A percentile compares a stretch with the other conserved stretches of the same genome.
These are phyloP conservation scores for Irineochytrium annulatum DNA, from an alignment of 192 early-diverging fungal species.

Conservation along the genomic window DNA sequence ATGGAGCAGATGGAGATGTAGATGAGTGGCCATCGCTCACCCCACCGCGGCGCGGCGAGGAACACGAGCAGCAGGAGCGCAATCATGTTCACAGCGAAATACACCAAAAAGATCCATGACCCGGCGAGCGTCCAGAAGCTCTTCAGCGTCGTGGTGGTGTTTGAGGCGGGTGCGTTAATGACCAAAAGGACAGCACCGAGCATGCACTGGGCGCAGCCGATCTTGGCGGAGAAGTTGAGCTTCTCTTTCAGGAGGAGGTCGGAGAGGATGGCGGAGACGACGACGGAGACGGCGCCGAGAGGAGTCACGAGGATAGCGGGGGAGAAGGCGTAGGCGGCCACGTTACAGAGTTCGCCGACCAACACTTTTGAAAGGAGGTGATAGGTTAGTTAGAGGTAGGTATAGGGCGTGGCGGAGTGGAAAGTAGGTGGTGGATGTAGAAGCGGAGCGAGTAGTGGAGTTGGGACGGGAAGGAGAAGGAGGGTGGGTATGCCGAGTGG, in stretches of 20 bases:
- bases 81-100: conserved; percentile 44
- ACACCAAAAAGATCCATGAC: conserved; percentile 40
- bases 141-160: conserved; percentile 33
- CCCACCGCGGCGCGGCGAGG: conserved; percentile 55
- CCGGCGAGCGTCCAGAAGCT: conserved; percentile 32
- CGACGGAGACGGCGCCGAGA: conserved; percentile 85
- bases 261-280: conserved; percentile 68
- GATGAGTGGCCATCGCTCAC: conserved; percentile 51
- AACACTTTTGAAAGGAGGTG: conserved; percentile 54
- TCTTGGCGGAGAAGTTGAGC: conserved; percentile 58
- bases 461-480: neutral
- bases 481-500: neutral
- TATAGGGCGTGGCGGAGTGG: neutral
- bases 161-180: conserved; percentile 43
- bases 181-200: conserved; percentile 56
- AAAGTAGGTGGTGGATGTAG: neutral
- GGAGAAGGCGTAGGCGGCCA: conserved; percentile 94
- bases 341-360: conserved; percentile 91
- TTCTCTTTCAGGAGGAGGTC: conserved; percentile 61
- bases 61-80: conserved; percentile 44
- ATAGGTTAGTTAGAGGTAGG: neutral
- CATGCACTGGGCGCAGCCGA: conserved; percentile 65
- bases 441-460: neutral
- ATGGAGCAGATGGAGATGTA: conserved; percentile 55
- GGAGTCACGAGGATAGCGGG: conserved; percentile 96